Conservation (phyloP, 108 stramenopile genomes). For the Hondaea fermentalgiana region DNA sequence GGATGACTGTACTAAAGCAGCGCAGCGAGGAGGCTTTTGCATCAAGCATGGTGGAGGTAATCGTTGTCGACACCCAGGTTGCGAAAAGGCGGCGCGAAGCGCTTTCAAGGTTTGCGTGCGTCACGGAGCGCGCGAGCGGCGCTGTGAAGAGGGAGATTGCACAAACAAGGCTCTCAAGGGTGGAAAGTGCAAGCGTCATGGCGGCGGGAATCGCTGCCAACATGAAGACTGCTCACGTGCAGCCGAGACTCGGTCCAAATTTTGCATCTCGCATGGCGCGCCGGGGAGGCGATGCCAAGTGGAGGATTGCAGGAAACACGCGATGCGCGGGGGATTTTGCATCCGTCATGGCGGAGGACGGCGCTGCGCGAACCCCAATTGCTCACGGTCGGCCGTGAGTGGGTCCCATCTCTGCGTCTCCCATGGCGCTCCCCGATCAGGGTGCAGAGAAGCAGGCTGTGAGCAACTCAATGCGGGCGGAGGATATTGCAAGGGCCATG, state of each 20-base stretch:
- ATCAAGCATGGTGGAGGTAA: conserved; percentile 91
- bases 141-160: conserved; percentile 78
- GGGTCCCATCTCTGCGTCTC: conserved; percentile 82
- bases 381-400: conserved; percentile 84
- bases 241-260: conserved; percentile 82
- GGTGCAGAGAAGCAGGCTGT: conserved; percentile 71
- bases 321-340: conserved; percentile 54
- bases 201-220: conserved; percentile 88
- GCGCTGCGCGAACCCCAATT: conserved; percentile 70
- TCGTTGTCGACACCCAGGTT: conserved; percentile 79
- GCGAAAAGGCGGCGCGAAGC: conserved; percentile 84
- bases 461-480: conserved; percentile 91
- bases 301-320: conserved; percentile 31
- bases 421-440: conserved; percentile 89
- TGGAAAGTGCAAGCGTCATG: conserved; percentile 88
- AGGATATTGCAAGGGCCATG: conserved; percentile 88
- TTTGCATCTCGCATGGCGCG: conserved; percentile 94
- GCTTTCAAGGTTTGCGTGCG: conserved; percentile 77
- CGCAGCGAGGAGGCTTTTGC: conserved; percentile 81
- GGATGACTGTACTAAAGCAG: conserved; percentile 84
- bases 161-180: conserved; percentile 87
- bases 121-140: conserved; percentile 85
- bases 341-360: conserved; percentile 94
- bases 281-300: conserved; percentile 48
- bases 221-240: conserved; percentile 75